Percentiles rank a stretch among this genome's conserved stretches.
Evolutionary conservation across 2,329 filamentous ascomycete genomes (phyloP).

Genomic region (Colletotrichum caudatum): DNA sequence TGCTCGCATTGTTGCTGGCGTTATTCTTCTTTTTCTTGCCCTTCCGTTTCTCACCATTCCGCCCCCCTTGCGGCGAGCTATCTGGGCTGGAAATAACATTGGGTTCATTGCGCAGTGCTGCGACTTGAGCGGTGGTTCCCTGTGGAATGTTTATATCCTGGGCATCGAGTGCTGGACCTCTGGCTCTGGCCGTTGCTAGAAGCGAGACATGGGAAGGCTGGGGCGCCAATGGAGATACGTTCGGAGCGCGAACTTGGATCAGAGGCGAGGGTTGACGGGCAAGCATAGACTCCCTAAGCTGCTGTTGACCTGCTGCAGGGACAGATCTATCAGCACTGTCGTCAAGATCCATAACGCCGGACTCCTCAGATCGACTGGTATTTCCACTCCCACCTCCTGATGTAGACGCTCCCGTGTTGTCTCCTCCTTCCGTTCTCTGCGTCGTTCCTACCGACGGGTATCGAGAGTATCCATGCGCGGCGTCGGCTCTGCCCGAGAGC

Average conservation of each 20-base stretch:
- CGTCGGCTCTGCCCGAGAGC: slow-evolving; percentile 1
- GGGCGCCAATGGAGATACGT: slow-evolving; percentile 79
- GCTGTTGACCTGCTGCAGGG: slow-evolving; percentile 31
- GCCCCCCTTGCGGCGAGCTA: slow-evolving; percentile 68
- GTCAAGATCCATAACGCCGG: slow-evolving; percentile 47
- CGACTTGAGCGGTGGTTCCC: slow-evolving; percentile 65
- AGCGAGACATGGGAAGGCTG: slow-evolving; percentile 78
- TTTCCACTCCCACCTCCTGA: slow-evolving; percentile 55
- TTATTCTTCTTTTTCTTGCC: slow-evolving; percentile 64
- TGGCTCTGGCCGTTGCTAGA: slow-evolving; percentile 61
- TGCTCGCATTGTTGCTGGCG: slow-evolving; percentile 52
- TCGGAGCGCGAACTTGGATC: slow-evolving; percentile 73
- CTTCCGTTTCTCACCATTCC: slow-evolving; percentile 62
- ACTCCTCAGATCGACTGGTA: slow-evolving; percentile 58
- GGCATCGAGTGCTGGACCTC: slow-evolving; percentile 49
- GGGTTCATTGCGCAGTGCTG: slow-evolving; percentile 65
- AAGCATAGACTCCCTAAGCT: slow-evolving; percentile 32
- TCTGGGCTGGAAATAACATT: slow-evolving; percentile 67
- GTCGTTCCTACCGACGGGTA: slow-evolving; percentile 39
- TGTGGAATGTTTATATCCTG: slow-evolving; percentile 51
- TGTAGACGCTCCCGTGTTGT: slow-evolving; percentile 47
- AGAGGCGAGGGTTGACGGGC: slow-evolving; percentile 67
- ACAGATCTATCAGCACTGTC: slow-evolving; percentile 42
- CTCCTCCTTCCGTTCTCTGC: slow-evolving; percentile 23
- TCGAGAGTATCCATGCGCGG: slow-evolving; percentile 21